phyloP scores from a whole-genome alignment of 2,329 filamentous ascomycete genomes.

The Colletotrichum truncatum region DNA sequence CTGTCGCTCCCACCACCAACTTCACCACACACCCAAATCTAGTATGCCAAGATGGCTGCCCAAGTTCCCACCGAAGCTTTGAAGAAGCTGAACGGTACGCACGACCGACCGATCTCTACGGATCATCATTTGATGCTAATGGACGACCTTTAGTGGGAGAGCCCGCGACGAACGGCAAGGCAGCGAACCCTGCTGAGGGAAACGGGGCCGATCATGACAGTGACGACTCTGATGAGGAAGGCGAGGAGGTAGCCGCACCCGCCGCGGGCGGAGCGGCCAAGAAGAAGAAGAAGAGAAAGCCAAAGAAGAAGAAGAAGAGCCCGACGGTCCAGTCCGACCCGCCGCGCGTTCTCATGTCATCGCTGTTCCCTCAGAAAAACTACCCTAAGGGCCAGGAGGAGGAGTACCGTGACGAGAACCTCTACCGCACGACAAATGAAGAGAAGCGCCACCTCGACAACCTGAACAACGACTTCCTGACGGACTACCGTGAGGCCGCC shows the following conservation, averaged over 20 bases:
- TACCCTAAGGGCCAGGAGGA: conserved; percentile 84
- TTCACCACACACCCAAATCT: conserved; percentile 24
- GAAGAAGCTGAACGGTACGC: conserved; percentile 52
- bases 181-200: conserved; percentile 45
- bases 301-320: conserved; percentile 74
- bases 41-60: conserved; percentile 49
- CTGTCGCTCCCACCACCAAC: conserved; percentile 27
- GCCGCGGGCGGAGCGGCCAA: conserved; percentile 56
- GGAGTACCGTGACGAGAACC: conserved; percentile 81
- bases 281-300: conserved; percentile 85
- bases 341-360: conserved; percentile 77
- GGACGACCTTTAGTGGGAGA: conserved; percentile 48
- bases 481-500: conserved; percentile 83
- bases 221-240: conserved; percentile 64
- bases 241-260: conserved; percentile 47
- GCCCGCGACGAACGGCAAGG: conserved; percentile 49
- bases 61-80: conserved; percentile 53
- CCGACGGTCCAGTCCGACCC: conserved; percentile 80
- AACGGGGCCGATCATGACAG: conserved; percentile 50
- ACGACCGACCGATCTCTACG: not conserved
- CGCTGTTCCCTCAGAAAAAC: conserved; percentile 75
- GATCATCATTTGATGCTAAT: conserved; percentile 14
- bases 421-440: conserved; percentile 81
- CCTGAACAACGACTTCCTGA: conserved; percentile 69
- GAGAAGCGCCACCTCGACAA: conserved; percentile 87